Evolutionary conservation across 2,329 filamentous ascomycete genomes (phyloP).

Genomic region (Alternaria arbusti): DNA sequence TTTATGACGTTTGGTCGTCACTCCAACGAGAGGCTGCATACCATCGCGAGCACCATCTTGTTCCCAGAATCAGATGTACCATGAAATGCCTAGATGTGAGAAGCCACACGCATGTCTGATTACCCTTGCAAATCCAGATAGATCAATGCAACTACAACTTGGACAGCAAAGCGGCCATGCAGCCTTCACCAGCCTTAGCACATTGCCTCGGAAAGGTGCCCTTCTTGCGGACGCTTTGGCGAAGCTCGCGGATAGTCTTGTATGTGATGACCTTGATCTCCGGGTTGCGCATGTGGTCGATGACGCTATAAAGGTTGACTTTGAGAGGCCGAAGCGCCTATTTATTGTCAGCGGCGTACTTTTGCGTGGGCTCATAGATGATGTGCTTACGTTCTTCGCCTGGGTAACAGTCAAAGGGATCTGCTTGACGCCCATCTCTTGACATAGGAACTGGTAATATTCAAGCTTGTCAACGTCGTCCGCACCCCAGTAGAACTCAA

Average conservation of each 20-base stretch:
- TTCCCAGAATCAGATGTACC: neutral
- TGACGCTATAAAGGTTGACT: conserved; percentile 34
- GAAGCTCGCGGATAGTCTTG: conserved; percentile 20
- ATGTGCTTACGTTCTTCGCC: conserved; percentile 32
- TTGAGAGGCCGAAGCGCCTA: conserved; percentile 26
- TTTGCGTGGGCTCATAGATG: neutral
- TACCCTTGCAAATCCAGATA: neutral
- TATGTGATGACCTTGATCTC: conserved; percentile 16
- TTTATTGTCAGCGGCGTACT: neutral
- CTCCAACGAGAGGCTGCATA: neutral
- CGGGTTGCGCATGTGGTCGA: conserved; percentile 33
- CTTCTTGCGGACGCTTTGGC: conserved; percentile 16
- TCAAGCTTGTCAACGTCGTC: conserved; percentile 19
- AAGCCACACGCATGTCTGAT: neutral
- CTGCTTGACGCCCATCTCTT: conserved; percentile 26
- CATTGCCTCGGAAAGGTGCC: conserved; percentile 23
- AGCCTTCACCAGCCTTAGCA: conserved; percentile 31
- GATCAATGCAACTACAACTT: conserved; percentile 10
- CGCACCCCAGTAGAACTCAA: conserved; percentile 26
- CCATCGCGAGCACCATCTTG: neutral
- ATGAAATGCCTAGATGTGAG: neutral
- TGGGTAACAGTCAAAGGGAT: conserved; percentile 28
- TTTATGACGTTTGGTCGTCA: neutral
- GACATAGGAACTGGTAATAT: conserved; percentile 35
- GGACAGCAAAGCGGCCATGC: conserved; percentile 23